phyloP scores from a whole-genome alignment of 352 stramenopile genomes.

The Phytopythium ostracodes region DNA sequence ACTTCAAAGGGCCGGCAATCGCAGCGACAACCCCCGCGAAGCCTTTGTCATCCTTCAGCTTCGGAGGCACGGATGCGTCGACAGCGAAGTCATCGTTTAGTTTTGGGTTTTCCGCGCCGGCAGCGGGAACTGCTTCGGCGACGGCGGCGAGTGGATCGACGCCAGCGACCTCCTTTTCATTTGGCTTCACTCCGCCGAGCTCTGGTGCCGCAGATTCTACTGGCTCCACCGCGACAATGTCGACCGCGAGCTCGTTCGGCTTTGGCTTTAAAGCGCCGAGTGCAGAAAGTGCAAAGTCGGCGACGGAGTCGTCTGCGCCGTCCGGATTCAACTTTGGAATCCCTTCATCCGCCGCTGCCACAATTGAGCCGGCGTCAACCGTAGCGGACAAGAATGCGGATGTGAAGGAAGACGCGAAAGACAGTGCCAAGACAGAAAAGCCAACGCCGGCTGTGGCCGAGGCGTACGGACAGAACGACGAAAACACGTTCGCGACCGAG shows the following conservation, averaged over 20 bases:
- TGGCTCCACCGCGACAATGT: not conserved
- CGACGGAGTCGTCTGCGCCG: not conserved
- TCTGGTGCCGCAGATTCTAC: not conserved
- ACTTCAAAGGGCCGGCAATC: slow-evolving; percentile 8
- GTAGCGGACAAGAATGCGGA: not conserved
- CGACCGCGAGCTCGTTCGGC: not conserved
- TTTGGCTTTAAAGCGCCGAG: not conserved
- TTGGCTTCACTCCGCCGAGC: not conserved
- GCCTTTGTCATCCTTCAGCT: not conserved
- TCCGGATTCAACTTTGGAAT: not conserved
- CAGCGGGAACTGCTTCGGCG: not conserved
- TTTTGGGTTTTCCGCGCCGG: not conserved
- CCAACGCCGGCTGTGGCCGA: slow-evolving; percentile 13
- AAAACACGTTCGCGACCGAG: slow-evolving; percentile 50
- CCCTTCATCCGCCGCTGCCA: not conserved
- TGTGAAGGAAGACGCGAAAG: not conserved
- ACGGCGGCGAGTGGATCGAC: not conserved
- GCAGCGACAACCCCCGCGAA: not conserved
- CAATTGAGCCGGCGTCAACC: not conserved
- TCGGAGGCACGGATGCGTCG: not conserved
- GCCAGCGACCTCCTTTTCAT: not conserved
- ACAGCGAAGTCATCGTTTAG: not conserved
- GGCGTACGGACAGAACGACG: slow-evolving; percentile 57
- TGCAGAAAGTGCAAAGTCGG: not conserved
- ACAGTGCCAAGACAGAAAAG: not conserved